Conservation (phyloP, 176 grass and related monocot species). For the Secale cereale region DNA sequence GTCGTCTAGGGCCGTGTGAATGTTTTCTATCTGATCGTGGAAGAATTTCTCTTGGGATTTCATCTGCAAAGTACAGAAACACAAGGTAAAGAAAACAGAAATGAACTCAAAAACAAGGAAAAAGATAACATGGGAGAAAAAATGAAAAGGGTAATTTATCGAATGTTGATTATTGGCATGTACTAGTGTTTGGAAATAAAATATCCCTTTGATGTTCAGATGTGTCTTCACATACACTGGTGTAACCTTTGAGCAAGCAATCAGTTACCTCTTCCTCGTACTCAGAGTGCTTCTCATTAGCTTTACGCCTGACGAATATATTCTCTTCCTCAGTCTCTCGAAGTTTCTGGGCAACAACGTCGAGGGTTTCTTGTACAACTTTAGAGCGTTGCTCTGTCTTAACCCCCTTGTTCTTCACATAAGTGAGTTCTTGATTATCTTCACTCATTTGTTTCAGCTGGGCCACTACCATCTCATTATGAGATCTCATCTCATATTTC, state of each 20-base stretch:
- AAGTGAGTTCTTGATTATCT: constrained; percentile 73
- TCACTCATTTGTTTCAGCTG: constrained; percentile 91
- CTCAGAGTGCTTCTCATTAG: constrained; percentile 75
- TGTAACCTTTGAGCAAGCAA: neutral
- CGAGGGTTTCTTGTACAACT: constrained; percentile 61
- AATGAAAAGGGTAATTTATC: neutral
- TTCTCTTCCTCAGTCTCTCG: constrained; percentile 66
- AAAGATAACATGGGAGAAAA: neutral
- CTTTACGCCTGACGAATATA: constrained; percentile 56
- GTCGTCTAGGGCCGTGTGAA: constrained; percentile 65
- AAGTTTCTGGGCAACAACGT: constrained; percentile 48
- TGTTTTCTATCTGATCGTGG: constrained; percentile 64
- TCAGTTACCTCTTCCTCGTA: constrained; percentile 78
- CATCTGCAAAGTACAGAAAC: constrained; percentile 59
- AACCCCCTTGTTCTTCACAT: constrained; percentile 68
- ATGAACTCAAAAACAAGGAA: constrained; percentile 3
- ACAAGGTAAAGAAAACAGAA: neutral
- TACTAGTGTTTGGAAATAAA: neutral
- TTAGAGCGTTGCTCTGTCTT: constrained; percentile 65
- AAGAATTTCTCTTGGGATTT: constrained; percentile 78
- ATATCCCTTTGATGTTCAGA: neutral
- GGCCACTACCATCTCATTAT: constrained; percentile 86
- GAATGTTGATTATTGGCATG: neutral
- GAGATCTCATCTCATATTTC: constrained; percentile 85
- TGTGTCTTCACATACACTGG: neutral